Conservation (phyloP, 257 asterid genomes). For the Lavandula angustifolia region DNA sequence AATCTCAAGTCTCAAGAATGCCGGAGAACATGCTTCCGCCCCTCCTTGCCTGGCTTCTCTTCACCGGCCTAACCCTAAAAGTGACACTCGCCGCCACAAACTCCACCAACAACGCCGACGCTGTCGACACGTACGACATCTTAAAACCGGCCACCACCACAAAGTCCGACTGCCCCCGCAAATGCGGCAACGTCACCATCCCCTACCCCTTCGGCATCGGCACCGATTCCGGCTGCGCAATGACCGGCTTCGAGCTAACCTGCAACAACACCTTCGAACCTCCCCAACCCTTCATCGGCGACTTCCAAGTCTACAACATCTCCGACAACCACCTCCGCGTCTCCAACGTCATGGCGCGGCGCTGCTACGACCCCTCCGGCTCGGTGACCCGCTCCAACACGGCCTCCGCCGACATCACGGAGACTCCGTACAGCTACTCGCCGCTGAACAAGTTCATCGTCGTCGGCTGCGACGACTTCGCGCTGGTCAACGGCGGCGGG, state of each 20-base stretch:
- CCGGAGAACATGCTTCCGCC: too few species aligned
- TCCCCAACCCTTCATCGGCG: conserved; percentile 36
- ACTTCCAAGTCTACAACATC: conserved; percentile 34
- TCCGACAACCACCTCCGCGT: conserved; percentile 54
- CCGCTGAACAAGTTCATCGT: conserved; percentile 51
- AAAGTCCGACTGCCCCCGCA: conserved; percentile 39
- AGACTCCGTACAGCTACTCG: conserved; percentile 55
- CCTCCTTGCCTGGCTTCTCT: too few species aligned
- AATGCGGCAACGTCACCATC: conserved; percentile 52
- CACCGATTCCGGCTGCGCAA: conserved; percentile 31
- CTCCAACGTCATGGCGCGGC: conserved; percentile 39
- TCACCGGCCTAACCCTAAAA: too few species aligned
- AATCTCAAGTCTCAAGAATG: too few species aligned
- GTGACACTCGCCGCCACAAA: too few species aligned
- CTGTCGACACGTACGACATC: background rate
- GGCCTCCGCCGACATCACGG: conserved; percentile 38
- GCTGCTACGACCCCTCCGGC: conserved; percentile 49
- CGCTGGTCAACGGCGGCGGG: conserved; percentile 32
- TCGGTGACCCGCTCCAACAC: background rate
- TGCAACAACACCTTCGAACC: background rate
- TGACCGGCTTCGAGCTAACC: conserved; percentile 8
- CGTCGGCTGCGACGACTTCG: conserved; percentile 68
- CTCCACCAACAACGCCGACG: background rate
- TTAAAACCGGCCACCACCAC: conserved; percentile 30
- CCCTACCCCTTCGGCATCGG: conserved; percentile 34